phyloP scores from a whole-genome alignment of 306 rosid species.

The Corylus avellana region DNA sequence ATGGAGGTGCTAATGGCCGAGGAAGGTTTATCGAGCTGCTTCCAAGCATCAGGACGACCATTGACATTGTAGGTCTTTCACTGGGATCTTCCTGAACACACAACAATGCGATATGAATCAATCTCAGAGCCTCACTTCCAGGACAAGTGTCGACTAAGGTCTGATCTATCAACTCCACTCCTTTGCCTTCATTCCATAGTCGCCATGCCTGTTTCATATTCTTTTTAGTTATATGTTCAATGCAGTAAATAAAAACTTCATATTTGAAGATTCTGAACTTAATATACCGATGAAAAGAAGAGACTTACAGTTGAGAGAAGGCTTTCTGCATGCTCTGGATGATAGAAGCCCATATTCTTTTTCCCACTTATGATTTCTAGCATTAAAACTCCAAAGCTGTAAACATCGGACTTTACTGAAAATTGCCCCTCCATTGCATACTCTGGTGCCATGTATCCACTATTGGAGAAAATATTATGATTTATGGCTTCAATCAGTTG shows the following conservation, averaged over 20 bases:
- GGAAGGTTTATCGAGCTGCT: conserved; percentile 21
- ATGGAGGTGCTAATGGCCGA: conserved; percentile 10
- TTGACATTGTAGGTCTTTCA: conserved; percentile 21
- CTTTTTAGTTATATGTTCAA: background rate
- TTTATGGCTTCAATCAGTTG: too few species aligned
- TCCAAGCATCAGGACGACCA: conserved; percentile 19
- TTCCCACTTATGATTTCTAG: conserved; percentile 23
- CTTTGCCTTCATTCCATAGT: conserved; percentile 25
- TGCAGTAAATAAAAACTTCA: background rate
- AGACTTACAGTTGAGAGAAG: conserved; percentile 24
- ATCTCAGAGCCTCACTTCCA: conserved; percentile 16
- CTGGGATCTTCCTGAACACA: conserved; percentile 24
- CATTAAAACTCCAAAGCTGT: conserved; percentile 37
- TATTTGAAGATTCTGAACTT: background rate
- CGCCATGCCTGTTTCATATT: conserved; percentile 12
- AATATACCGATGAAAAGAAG: background rate
- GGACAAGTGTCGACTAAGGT: background rate
- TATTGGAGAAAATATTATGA: background rate
- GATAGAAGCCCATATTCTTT: background rate
- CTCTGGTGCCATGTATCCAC: conserved; percentile 41
- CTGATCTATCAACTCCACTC: conserved; percentile 14
- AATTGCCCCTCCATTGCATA: conserved; percentile 21
- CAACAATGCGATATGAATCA: conserved; percentile 29
- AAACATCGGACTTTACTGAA: conserved; percentile 30
- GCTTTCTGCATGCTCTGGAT: background rate